Percentiles rank a stretch among this genome's conserved stretches.
Evolutionary conservation across 306 rosid species (phyloP).

Genomic region (Argentina anserina): DNA sequence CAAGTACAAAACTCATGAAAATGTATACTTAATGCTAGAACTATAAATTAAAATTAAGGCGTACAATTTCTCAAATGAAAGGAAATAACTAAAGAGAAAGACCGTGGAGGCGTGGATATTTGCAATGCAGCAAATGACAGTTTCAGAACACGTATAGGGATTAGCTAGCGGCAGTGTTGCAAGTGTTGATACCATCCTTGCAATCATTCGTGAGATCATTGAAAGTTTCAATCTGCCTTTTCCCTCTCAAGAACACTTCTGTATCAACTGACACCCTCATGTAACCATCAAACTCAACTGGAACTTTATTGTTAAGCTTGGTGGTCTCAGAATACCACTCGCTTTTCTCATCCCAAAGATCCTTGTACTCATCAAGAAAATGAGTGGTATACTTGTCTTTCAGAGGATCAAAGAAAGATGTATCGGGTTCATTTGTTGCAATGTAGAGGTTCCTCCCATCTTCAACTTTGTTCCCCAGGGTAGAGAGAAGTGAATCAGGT

Average conservation of each 20-base stretch:
- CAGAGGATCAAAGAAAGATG: conserved; percentile 72
- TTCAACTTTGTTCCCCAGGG: conserved; percentile 64
- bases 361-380: conserved; percentile 87
- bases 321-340: conserved; percentile 82
- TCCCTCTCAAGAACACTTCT: conserved; percentile 95
- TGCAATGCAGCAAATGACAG: conserved; percentile 29
- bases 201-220: conserved; percentile 90
- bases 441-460: conserved; percentile 85
- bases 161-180: conserved; percentile 61
- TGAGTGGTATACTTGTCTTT: conserved; percentile 85
- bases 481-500: conserved; percentile 68
- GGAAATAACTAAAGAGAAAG: conserved; percentile 39
- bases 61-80: conserved; percentile 58
- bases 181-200: conserved; percentile 90
- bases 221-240: conserved; percentile 91
- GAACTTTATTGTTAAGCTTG: conserved; percentile 58
- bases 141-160: conserved; percentile 24
- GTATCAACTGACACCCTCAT: conserved; percentile 95
- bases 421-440: conserved; percentile 77
- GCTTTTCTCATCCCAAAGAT: conserved; percentile 79
- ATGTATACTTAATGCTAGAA: conserved; percentile 36
- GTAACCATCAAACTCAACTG: conserved; percentile 93
- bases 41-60: conserved; percentile 24
- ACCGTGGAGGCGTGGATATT: conserved; percentile 23
- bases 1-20: conserved; percentile 41